Evolutionary conservation across 495 filamentous ascomycete species (phyloP), one percentile per base, ranked within the genome.

Genomic region (Talaromyces borbonicus): DNA sequence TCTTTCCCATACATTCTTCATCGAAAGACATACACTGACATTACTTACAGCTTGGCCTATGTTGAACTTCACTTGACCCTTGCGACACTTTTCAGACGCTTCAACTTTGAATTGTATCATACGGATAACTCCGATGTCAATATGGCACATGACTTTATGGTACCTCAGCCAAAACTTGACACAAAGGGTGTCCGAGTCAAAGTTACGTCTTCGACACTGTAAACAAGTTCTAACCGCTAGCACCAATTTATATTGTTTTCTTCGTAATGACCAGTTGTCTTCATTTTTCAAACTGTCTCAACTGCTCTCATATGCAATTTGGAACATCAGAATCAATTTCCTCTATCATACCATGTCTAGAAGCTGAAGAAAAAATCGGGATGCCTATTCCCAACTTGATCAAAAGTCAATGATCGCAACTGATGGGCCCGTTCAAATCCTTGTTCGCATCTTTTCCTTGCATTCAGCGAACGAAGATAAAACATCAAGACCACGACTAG

Each of bases 101-200:
- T 35, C 18, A 20, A 24, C 1, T 56, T 72, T 33, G 44, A 54
- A 46, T 48, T 71, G 8, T 62, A 49, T 39, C 63, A 69, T 39
- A 71, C 68, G 4, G 53, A 55, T 20, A 52, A 59, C 46, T 47
- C 43, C 4, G 68, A 71, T 43, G 57, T 71, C 3, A 48, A 48
- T 3, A 44, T 51, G 8, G 49, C 43, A 3, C 60, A 67, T 48
- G 68, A 72, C 43, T 59, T 64, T 27, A 50, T 70, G 20, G 49
- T 63, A 7, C 60, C 66, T 1, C 29, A 56, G 4, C 56, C 60
- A 7, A 64, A 52, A 46, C 9, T 57, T 12, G 61, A 57, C 26
- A 53, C 47, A 5, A 68, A 65, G 41, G 68, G 68, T 18, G 23
- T 68, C 12, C 19, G 37, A 12, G 37, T 41, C 8, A 35, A 16